A percentile compares a stretch with the other conserved stretches of the same genome.
phyloP scores from a whole-genome alignment of 192 early-diverging fungal species.

The Umbelopsis sp. region DNA sequence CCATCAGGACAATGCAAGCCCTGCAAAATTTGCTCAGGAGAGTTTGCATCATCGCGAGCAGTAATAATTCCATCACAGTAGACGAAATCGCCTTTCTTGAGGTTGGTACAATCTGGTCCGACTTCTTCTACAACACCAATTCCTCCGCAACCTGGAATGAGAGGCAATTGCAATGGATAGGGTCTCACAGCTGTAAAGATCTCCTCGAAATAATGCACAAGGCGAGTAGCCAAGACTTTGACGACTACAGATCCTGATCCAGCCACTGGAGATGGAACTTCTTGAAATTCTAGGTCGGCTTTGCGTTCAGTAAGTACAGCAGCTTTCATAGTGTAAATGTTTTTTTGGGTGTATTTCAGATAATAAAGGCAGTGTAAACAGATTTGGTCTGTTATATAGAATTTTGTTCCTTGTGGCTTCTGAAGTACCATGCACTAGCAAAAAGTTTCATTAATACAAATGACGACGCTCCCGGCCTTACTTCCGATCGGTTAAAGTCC shows the following conservation, averaged over 20 bases:
- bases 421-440: too few relatives aligned
- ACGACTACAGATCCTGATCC: conserved; percentile 25
- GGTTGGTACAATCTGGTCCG: conserved; percentile 11
- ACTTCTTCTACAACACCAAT: conserved; percentile 29
- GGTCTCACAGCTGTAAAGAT: conserved; percentile 20
- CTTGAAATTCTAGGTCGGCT: background rate
- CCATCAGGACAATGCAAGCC: conserved; percentile 23
- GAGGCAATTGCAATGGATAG: conserved; percentile 26
- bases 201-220: conserved; percentile 28
- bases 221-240: conserved; percentile 28
- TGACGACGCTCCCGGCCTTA: too few relatives aligned
- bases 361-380: too few relatives aligned
- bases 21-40: conserved; percentile 22
- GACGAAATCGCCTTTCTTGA: conserved; percentile 31
- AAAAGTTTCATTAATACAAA: too few relatives aligned
- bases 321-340: background rate
- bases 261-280: conserved; percentile 19
- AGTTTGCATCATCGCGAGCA: conserved; percentile 29
- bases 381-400: too few relatives aligned
- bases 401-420: too few relatives aligned
- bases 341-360: background rate
- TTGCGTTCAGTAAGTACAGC: background rate
- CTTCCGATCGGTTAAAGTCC: too few relatives aligned
- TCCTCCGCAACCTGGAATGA: conserved; percentile 32
- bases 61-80: conserved; percentile 31